A percentile compares a stretch with the other conserved stretches of the same genome.
Conservation (phyloP, 1,284 basidiomycete genomes). For the Trametes versicolor region DNA sequence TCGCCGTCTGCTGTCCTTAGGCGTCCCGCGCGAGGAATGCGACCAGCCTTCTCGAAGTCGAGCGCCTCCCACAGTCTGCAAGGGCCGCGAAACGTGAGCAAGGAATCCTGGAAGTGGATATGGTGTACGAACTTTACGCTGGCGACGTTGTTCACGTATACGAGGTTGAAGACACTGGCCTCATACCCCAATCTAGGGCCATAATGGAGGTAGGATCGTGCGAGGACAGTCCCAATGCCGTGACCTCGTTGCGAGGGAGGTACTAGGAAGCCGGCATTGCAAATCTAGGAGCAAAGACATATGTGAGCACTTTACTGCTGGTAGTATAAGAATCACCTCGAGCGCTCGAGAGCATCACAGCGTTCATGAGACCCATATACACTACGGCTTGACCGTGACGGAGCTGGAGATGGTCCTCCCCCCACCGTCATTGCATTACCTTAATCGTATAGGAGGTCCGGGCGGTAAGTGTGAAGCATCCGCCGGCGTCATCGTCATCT, state of each 20-base stretch:
- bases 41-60: conserved; percentile 84
- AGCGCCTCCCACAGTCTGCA: conserved; percentile 87
- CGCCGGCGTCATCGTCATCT: background rate
- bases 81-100: background rate
- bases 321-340: background rate
- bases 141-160: conserved; percentile 85
- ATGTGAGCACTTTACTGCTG: too few species aligned
- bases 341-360: background rate
- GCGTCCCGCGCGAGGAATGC: conserved; percentile 87
- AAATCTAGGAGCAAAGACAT: conserved; percentile 60
- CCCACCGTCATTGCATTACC: too few species aligned
- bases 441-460: too few species aligned
- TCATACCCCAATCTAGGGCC: conserved; percentile 85
- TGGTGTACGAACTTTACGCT: conserved; percentile 61
- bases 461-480: too few species aligned
- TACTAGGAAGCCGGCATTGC: conserved; percentile 92
- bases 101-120: background rate
- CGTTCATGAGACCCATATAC: background rate
- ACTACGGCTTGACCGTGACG: too few species aligned
- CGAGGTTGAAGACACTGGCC: conserved; percentile 93
- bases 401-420: too few species aligned
- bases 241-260: conserved; percentile 71
- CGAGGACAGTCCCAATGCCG: conserved; percentile 81
- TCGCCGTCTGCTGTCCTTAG: conserved; percentile 70
- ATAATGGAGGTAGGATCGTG: conserved; percentile 84